Conservation (phyloP, 176 grass and related monocot species). For the sorghum (Sorghum bicolor) region Sorghum_bicolor_NCBIv3 NC_012871.2:56237001-56237500, state of each 20-base stretch:
- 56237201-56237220: neutral
- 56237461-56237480: neutral
- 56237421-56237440: slow-evolving; percentile 26
- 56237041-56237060: slow-evolving; percentile 64
- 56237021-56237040: slow-evolving; percentile 40
- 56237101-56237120: slow-evolving; percentile 54
- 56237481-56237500: slow-evolving; percentile 15
- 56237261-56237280: neutral
- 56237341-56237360: slow-evolving; percentile 1
- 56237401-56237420: slow-evolving; percentile 44
- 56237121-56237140: slow-evolving; percentile 56
- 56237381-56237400: slow-evolving; percentile 32
- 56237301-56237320: slow-evolving; percentile 28
- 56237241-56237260: neutral
- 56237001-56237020: neutral
- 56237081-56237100: slow-evolving; percentile 70
- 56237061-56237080: slow-evolving; percentile 42
- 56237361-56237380: slow-evolving; percentile 18
- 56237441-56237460: neutral
- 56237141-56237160: slow-evolving; percentile 54
- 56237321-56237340: slow-evolving; percentile 19
- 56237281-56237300: slow-evolving; percentile 2
- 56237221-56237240: neutral
- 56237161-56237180: slow-evolving; percentile 44
- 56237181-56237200: slow-evolving; percentile 5